These are phyloP conservation scores for Ulvella scutata DNA, from an alignment of 139 green algal genomes.

Conservation along the genomic window DNA sequence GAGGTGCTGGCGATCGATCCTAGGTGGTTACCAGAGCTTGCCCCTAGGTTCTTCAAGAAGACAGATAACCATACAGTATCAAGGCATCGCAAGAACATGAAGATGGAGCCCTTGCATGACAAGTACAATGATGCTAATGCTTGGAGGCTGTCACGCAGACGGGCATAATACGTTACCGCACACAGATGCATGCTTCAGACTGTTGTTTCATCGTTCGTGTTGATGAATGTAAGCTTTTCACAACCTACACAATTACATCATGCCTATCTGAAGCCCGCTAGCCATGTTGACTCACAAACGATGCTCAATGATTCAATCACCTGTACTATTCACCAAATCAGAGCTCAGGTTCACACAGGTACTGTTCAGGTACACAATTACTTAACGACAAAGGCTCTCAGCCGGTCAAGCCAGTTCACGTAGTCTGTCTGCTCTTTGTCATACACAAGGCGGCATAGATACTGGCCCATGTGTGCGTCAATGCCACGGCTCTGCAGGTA, in stretches of 20 bases:
- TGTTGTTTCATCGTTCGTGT: no score
- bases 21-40: constrained; percentile 93
- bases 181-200: no score
- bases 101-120: constrained; percentile 97
- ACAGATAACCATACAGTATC: constrained; percentile 81
- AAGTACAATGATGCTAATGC: constrained; percentile 75
- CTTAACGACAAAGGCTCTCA: no score
- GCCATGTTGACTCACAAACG: no score
- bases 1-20: constrained; percentile 82
- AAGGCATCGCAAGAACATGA: constrained; percentile 69
- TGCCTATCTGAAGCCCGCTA: no score
- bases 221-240: no score
- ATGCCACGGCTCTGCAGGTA: neutral
- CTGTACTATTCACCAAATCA: no score
- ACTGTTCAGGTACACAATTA: no score
- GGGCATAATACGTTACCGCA: no score
- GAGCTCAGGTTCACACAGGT: no score
- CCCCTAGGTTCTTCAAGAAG: constrained; percentile 89
- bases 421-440: neutral
- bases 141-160: constrained; percentile 59
- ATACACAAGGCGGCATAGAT: neutral
- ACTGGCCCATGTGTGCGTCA: neutral
- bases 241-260: no score
- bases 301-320: no score
- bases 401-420: neutral